phyloP scores from a whole-genome alignment of 225 moss, liverwort and hornwort species.

The Pseudoscleropodium purum region DNA sequence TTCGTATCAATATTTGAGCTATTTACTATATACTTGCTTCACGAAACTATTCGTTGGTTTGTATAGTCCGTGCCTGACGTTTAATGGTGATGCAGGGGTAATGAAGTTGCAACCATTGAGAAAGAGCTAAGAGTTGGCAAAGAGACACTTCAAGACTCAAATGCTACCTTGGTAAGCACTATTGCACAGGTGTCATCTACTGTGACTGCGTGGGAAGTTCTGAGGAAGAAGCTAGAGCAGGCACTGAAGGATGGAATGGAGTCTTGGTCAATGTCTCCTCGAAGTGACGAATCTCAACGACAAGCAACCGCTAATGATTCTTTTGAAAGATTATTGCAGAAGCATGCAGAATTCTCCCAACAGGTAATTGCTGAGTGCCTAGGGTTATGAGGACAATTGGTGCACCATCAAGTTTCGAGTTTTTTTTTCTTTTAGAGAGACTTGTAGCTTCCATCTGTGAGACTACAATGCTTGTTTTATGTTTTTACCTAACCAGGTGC shows the following conservation, averaged over 20 bases:
- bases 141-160: slow-evolving; percentile 2
- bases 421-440: background rate
- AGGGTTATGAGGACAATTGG: background rate
- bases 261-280: slow-evolving; percentile 17
- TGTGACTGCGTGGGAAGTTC: slow-evolving; percentile 29
- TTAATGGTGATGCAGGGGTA: slow-evolving; percentile 11
- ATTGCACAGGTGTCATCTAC: slow-evolving; percentile 16
- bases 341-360: slow-evolving; percentile 29
- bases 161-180: background rate
- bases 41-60: background rate
- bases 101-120: slow-evolving; percentile 25
- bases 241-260: slow-evolving; percentile 46
- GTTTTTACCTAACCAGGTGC: slow-evolving; percentile 28
- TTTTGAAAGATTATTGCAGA: slow-evolving; percentile 35
- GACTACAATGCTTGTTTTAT: background rate
- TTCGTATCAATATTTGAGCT: background rate
- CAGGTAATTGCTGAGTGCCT: slow-evolving; percentile 11
- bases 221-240: slow-evolving; percentile 41
- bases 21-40: background rate
- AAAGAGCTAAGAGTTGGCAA: slow-evolving; percentile 11
- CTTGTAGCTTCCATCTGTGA: background rate
- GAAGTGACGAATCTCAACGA: background rate
- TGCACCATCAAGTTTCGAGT: background rate
- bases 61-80: background rate
- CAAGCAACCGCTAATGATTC: background rate